Percentiles rank a stretch among this genome's conserved stretches.
Evolutionary conservation across 1,284 basidiomycete species (phyloP).

Genomic region (Boletellus deceptivus): DNA sequence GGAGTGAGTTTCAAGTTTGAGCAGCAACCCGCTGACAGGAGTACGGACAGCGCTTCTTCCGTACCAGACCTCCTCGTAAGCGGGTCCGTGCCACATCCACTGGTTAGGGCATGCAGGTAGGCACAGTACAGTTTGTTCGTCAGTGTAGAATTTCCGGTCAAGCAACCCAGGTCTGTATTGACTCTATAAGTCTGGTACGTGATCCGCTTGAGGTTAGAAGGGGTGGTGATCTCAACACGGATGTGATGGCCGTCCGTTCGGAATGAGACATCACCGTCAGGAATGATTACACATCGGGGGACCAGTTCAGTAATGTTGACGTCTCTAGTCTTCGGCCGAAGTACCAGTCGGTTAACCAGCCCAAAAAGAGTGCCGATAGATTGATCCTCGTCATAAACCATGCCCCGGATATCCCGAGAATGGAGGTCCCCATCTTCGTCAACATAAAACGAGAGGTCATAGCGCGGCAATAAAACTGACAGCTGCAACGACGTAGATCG

Average conservation of each 20-base stretch:
- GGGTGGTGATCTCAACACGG: slow-evolving; percentile 22
- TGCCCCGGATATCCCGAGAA: slow-evolving; percentile 21
- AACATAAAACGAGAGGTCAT: slow-evolving; percentile 35
- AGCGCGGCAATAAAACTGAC: slow-evolving; percentile 42
- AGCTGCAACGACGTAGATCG: slow-evolving; percentile 14
- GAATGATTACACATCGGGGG: slow-evolving; percentile 38
- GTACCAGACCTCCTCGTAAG: slow-evolving; percentile 45
- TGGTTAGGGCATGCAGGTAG: slow-evolving; percentile 47
- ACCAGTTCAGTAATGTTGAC: slow-evolving; percentile 1
- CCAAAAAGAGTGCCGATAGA: slow-evolving; percentile 25
- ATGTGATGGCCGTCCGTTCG: slow-evolving; percentile 25
- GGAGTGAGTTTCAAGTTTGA: slow-evolving; percentile 39
- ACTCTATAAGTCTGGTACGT: slow-evolving; percentile 39
- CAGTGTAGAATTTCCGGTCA: slow-evolving; percentile 35
- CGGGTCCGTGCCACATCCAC: slow-evolving; percentile 41
- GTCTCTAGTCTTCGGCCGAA: slow-evolving; percentile 24
- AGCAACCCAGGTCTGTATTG: slow-evolving; percentile 38
- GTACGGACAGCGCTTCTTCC: slow-evolving; percentile 42
- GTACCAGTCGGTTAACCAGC: slow-evolving; percentile 39
- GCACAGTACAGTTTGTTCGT: slow-evolving; percentile 38
- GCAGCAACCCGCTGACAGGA: slow-evolving; percentile 37
- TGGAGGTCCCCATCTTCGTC: slow-evolving; percentile 28
- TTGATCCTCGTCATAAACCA: slow-evolving; percentile 28
- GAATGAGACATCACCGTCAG: slow-evolving; percentile 35
- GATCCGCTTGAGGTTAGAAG: slow-evolving; percentile 1